Base-by-base conservation (phyloP, 192 early-diverging fungal species). In the Funneliformis mosseae region DNA sequence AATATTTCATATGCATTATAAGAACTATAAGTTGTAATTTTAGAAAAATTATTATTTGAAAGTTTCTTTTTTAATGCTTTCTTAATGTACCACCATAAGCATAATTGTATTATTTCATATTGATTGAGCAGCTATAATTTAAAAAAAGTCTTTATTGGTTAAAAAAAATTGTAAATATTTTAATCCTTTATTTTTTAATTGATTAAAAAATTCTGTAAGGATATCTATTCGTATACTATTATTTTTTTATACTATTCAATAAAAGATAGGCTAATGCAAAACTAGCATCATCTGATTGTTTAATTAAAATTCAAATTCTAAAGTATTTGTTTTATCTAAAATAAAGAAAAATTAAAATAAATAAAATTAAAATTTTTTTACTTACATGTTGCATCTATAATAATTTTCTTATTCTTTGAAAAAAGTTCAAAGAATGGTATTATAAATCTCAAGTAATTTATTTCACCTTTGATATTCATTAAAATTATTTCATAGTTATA, bases 291-390 rank as follows among this genome's bases (percentile, higher is more conserved):
- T 66, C 27, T 28, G 14, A 66, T 71, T 71, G 69, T 45, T 16
- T 21, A 43, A 71, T 71, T 45, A 71, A 7, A 71, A 21, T 38
- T 71, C 69, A 45, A 71, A 71, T 5, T 21, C 38, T 45, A 71
- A 45, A 0, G 16, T 21, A n/a, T 71, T 71, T 23, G 23, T 71
- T 42, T 71, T 14, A 38, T 71, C 69, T 66, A 14, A 38, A 70
- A 43, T 71, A 39, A 71, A 45, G 5, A 71, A 23, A 3, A 45
- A 45, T 70, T 70, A 70, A 71, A 71, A 39, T 42, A 45, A 18
- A 10, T 39, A 71, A 43, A 23, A 9, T 45, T 1, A 71, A 3
- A 43, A 41, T 28, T 6, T 33, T 33, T 69, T 23, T n/a, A 23
- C 69, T 71, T 71, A 28, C 25, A 45, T 4, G 41, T 70, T 71